phyloP scores from a whole-genome alignment of 306 rosid genomes.

The Fagus crenata region DNA sequence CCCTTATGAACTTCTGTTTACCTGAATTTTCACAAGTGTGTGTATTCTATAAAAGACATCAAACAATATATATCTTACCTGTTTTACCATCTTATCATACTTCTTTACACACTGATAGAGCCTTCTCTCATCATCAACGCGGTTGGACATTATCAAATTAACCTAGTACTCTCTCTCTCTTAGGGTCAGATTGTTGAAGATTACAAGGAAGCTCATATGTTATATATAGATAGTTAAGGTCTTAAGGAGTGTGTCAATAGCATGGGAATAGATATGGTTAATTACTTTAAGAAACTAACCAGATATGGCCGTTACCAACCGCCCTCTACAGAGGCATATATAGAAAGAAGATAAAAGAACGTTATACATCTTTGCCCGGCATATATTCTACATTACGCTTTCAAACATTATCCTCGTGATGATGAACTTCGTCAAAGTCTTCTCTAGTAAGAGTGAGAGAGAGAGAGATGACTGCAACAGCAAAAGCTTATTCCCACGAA shows the following conservation, averaged over 20 bases:
- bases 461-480: background rate
- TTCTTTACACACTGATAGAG: slow-evolving; percentile 33
- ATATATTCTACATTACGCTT: background rate
- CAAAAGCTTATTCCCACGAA: background rate
- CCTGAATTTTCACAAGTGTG: background rate
- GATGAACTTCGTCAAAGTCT: background rate
- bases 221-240: slow-evolving; percentile 3
- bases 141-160: slow-evolving; percentile 32
- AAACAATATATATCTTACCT: slow-evolving; percentile 24
- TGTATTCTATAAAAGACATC: background rate
- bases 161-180: background rate
- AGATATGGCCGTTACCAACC: background rate
- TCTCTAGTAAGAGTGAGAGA: background rate
- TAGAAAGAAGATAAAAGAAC: background rate
- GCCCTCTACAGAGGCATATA: background rate
- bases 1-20: too few species aligned
- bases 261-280: slow-evolving; percentile 2
- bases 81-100: slow-evolving; percentile 32
- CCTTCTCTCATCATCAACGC: slow-evolving; percentile 40
- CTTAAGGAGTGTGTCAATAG: slow-evolving; percentile 6
- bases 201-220: background rate
- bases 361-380: background rate
- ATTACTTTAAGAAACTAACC: background rate
- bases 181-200: background rate
- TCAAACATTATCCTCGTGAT: slow-evolving; percentile 27